Evolutionary conservation across 1,284 basidiomycete genomes (phyloP).

Genomic region (Boletus mariae): DNA sequence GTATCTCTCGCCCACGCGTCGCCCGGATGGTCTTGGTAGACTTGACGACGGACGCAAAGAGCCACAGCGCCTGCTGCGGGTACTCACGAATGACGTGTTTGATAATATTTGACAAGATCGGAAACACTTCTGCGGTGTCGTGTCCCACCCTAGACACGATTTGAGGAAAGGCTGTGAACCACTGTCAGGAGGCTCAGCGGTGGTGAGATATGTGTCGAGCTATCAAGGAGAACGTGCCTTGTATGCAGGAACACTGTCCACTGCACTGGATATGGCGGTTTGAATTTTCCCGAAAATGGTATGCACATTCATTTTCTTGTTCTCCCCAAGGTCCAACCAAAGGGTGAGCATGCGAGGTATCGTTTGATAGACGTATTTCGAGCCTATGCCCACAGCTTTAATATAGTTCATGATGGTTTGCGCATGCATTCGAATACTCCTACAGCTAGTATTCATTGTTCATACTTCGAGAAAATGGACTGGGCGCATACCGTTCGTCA

Average conservation of each 20-base stretch:
- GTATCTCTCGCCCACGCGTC: constrained; percentile 60
- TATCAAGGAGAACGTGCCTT: constrained; percentile 50
- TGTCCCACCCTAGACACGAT: constrained; percentile 94
- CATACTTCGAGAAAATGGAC: not conserved
- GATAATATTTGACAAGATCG: constrained; percentile 70
- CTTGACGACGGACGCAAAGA: constrained; percentile 86
- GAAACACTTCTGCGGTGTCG: constrained; percentile 64
- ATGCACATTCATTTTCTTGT: constrained; percentile 32
- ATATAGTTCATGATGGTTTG: constrained; percentile 70
- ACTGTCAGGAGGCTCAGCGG: constrained; percentile 47
- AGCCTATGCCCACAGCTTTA: constrained; percentile 77
- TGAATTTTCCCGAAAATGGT: constrained; percentile 58
- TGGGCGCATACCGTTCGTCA: constrained; percentile 43
- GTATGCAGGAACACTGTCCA: constrained; percentile 66
- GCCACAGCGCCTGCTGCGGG: constrained; percentile 92
- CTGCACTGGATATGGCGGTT: constrained; percentile 48
- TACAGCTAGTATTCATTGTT: constrained; percentile 26
- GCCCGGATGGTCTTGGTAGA: constrained; percentile 72
- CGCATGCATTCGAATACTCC: constrained; percentile 56
- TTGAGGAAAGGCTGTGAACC: constrained; percentile 96
- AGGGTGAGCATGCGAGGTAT: constrained; percentile 92
- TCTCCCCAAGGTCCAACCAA: constrained; percentile 93
- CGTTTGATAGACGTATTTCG: constrained; percentile 96
- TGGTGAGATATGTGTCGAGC: not conserved
- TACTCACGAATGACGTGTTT: constrained; percentile 73